Evolutionary conservation across 495 filamentous ascomycete genomes (phyloP), one percentile per base, ranked within the genome.

Genomic region (Penicillium dipodomyicola): DNA sequence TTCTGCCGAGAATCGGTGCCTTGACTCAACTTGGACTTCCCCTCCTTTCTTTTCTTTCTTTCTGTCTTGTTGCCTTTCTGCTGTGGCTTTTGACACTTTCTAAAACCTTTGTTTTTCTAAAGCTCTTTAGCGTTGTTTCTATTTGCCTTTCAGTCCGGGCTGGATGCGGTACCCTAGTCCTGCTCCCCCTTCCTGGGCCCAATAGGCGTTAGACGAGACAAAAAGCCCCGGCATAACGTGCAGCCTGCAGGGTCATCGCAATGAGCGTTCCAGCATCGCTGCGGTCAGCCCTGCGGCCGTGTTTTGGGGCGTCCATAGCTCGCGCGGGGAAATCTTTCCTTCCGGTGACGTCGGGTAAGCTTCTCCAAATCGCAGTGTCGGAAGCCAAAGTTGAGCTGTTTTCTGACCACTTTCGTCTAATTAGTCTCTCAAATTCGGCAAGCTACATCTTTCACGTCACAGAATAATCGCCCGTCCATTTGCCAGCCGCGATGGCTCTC

Each of bases 221-320:
- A 20, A 39, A 29, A 19, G 22, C n/a, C 55, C 47, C 40, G 27
- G 20, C 46, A 17, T 17, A 40, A 32, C 27, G 52, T 52, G 57
- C 51, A 54, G 32, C 44, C 45, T 42, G 52, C 46, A 39, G 29
- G 52, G 19, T 35, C 6, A 33, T 48, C 45, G 56, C 49, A 42
- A 76, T 76, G 73, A 71, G 66, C 66, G 63, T 58, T 19, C 39
- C 65, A 29, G 42, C 65, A 43, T 61, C 67, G 59, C 49, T 73
- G 69, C 66, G 67, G 56, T 67, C 63, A 47, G 69, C 67, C 22
- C 62, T 71, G 52, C 55, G 67, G 49, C 69, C 67, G 35, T 76
- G 71, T 64, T 63, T 67, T 39, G 68, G 58, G 39, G 64, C 52
- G 32, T 50, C 63, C 54, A 58, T 61, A 56, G 49, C 47, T 25